phyloP scores from a whole-genome alignment of 495 filamentous ascomycete species.

The Penicillium egyptiacum region DNA sequence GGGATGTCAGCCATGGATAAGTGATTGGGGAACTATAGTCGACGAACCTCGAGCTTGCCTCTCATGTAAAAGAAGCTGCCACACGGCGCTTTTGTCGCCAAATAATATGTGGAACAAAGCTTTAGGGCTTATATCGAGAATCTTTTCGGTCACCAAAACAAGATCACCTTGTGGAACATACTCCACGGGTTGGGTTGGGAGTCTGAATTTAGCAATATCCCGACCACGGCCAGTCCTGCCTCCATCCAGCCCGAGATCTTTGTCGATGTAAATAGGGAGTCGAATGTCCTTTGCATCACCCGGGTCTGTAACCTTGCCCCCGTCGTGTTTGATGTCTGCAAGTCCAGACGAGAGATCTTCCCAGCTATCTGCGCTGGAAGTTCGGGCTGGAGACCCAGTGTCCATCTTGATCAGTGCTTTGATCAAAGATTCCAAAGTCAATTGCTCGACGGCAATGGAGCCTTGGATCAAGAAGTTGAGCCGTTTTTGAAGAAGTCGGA shows the following conservation, averaged over 20 bases:
- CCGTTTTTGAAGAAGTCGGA: slow-evolving; percentile 76
- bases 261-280: slow-evolving; percentile 61
- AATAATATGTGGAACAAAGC: slow-evolving; percentile 94
- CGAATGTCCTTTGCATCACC: slow-evolving; percentile 55
- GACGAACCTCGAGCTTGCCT: slow-evolving; percentile 66
- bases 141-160: slow-evolving; percentile 64
- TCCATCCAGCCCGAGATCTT: slow-evolving; percentile 54
- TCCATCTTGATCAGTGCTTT: slow-evolving; percentile 69
- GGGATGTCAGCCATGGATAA: slow-evolving; percentile 18
- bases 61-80: slow-evolving; percentile 87
- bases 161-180: slow-evolving; percentile 83
- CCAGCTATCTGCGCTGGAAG: slow-evolving; percentile 86
- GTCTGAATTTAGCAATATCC: slow-evolving; percentile 71
- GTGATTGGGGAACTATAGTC: too few relatives aligned
- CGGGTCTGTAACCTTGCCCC: slow-evolving; percentile 20
- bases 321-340: slow-evolving; percentile 44
- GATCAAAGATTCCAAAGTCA: slow-evolving; percentile 62
- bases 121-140: slow-evolving; percentile 86
- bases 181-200: slow-evolving; percentile 77
- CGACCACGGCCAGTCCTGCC: slow-evolving; percentile 44
- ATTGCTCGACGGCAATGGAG: slow-evolving; percentile 62
- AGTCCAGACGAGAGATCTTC: slow-evolving; percentile 70
- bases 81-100: slow-evolving; percentile 90
- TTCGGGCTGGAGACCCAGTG: slow-evolving; percentile 57
- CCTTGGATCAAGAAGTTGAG: slow-evolving; percentile 82